Conservation (phyloP, 2,329 filamentous ascomycete genomes). For the Hypoxylon sp. region DNA sequence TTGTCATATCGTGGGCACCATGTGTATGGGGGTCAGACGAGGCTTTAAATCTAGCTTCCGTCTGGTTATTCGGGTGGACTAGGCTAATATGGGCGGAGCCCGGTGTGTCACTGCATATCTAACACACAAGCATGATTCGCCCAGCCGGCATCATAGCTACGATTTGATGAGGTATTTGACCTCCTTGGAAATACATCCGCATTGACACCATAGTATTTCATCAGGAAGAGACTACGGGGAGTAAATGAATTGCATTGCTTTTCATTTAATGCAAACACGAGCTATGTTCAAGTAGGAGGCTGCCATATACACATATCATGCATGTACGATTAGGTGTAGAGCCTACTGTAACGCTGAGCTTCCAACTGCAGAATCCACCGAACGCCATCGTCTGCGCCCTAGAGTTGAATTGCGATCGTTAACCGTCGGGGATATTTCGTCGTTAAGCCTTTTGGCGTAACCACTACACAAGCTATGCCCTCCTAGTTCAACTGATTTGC, state of each 20-base stretch:
- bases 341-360: constrained; percentile 28
- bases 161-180: constrained; percentile 4
- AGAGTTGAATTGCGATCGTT: constrained; percentile 9
- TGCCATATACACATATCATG: constrained; percentile 35
- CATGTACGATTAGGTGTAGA: constrained; percentile 30
- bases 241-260: constrained; percentile 17
- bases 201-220: constrained; percentile 14
- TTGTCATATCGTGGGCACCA: constrained; percentile 3
- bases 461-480: constrained; percentile 12
- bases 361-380: constrained; percentile 16
- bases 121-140: constrained; percentile 20
- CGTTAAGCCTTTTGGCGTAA: constrained; percentile 6
- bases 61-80: constrained; percentile 19
- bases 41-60: constrained; percentile 15
- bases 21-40: constrained; percentile 21
- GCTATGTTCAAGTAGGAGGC: constrained; percentile 28
- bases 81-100: constrained; percentile 19
- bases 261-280: constrained; percentile 22
- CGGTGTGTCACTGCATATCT: constrained; percentile 17
- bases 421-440: constrained; percentile 8
- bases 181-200: constrained; percentile 16
- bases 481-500: constrained; percentile 6
- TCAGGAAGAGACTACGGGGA: neutral
- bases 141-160: constrained; percentile 1
- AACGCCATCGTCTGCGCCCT: constrained; percentile 13